Base-by-base conservation (phyloP, 345 rosid genomes). In the Mangifera indica region DNA sequence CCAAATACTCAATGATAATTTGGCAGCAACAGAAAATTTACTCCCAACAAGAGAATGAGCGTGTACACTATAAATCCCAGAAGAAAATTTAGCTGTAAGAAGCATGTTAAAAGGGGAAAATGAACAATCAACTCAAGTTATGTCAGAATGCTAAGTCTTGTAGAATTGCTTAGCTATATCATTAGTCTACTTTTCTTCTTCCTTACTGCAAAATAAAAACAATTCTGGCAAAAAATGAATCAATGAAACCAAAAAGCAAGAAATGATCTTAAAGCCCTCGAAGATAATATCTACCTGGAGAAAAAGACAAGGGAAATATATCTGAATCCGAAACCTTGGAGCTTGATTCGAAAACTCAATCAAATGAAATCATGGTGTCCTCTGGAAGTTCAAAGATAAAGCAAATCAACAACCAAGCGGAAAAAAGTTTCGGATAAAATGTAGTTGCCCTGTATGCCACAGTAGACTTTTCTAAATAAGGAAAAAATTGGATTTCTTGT, bases 401-500 rank as follows among this genome's bases (percentile, higher is more conserved):
- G 71, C 51, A 37, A 54, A 37, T 11, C 0, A 49, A 49, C 42
- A 49, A 49, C 18, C 20, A 12, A 12, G n/a, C 51, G n/a, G 53
- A 12, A 14, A n/a, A 0, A 54, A 7, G 22, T 49, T 21, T 54
- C 51, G 7, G 51, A 68, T 40, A 9, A 12, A 37, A 4, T 8
- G 62, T 3, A 12, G 21, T 7, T 12, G 61, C 32, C 26, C 29
- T 21, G 58, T 52, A 9, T 11, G 29, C 10, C 22, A 66, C 9
- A 10, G 11, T 29, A 11, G 60, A 67, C 60, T 67, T 67, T 21
- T 26, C 7, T 11, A n/a, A 4, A 29, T 4, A 8, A 15, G 26
- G 42, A 37, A 67, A 6, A 18, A 67, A 67, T 10, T 17, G 8
- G 13, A n/a, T 63, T 56, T 68, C 63, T 15, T 69, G 54, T 37